These are phyloP conservation scores for Boletus sp. DNA, from an alignment of 768 basidiomycete species.

Conservation along the genomic window DNA sequence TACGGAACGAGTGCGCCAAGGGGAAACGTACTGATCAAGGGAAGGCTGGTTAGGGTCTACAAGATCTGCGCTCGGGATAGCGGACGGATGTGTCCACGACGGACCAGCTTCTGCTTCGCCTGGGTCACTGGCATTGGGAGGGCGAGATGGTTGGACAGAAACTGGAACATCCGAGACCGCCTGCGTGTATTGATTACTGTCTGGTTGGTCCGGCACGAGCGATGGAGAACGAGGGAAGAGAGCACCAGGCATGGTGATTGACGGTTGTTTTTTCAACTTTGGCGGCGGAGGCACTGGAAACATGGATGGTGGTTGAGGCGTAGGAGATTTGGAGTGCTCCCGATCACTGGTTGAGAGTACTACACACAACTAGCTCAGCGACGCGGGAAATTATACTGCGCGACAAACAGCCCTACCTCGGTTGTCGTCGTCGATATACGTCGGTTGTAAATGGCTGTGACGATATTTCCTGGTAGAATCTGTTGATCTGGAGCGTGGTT, in stretches of 20 bases:
- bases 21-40: slow-evolving; percentile 22
- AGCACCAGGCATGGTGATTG: slow-evolving; percentile 73
- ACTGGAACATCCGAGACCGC: not conserved
- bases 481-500: slow-evolving; percentile 22
- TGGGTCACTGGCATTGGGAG: not conserved
- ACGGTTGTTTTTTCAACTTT: slow-evolving; percentile 33
- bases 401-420: slow-evolving; percentile 19
- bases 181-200: not conserved
- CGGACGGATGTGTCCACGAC: slow-evolving; percentile 11
- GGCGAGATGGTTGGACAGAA: not conserved
- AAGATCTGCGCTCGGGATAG: not conserved
- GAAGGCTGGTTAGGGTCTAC: not conserved
- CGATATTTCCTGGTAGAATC: slow-evolving; percentile 4
- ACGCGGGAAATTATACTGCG: not conserved
- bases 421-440: slow-evolving; percentile 8
- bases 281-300: slow-evolving; percentile 31
- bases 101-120: slow-evolving; percentile 15
- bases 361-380: slow-evolving; percentile 12
- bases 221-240: slow-evolving; percentile 73
- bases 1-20: slow-evolving; percentile 33
- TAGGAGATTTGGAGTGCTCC: slow-evolving; percentile 23
- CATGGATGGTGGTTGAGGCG: slow-evolving; percentile 3
- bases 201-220: slow-evolving; percentile 42
- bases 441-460: not conserved
- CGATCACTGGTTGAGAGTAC: slow-evolving; percentile 20